phyloP scores from a whole-genome alignment of 495 filamentous ascomycete genomes.

The Saxispiralis lemnorum region DNA sequence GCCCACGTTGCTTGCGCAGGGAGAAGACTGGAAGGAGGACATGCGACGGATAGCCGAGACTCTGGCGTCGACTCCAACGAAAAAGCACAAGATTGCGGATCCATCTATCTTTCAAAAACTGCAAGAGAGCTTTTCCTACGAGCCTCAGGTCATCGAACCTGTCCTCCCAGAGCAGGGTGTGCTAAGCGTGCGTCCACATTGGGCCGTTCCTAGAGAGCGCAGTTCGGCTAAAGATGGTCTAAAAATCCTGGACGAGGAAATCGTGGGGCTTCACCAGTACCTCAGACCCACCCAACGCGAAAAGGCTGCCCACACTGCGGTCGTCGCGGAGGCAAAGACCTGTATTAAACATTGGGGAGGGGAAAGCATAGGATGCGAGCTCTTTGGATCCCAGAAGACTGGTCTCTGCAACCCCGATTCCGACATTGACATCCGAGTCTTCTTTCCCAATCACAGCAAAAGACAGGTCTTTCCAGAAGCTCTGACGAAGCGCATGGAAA shows the following conservation, averaged over 20 bases:
- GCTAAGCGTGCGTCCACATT: constrained; percentile 1
- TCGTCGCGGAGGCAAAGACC: not conserved
- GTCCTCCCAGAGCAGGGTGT: not conserved
- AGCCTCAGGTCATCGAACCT: too few species aligned
- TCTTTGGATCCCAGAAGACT: constrained; percentile 37
- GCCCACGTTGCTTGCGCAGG: too few species aligned
- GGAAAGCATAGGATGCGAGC: constrained; percentile 9
- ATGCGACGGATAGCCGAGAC: too few species aligned
- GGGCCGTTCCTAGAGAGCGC: not conserved
- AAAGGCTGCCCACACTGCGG: constrained; percentile 3
- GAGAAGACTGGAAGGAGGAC: too few species aligned
- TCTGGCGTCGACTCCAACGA: too few species aligned
- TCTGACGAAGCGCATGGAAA: too few species aligned
- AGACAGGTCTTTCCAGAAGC: too few species aligned
- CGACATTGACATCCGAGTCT: constrained; percentile 33
- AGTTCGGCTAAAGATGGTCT: not conserved
- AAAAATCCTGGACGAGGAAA: constrained; percentile 5
- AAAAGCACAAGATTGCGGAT: too few species aligned
- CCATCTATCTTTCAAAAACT: too few species aligned
- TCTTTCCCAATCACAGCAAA: not conserved
- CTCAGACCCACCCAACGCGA: constrained; percentile 2
- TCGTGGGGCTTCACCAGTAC: constrained; percentile 4
- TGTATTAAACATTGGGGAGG: not conserved
- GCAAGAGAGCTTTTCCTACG: too few species aligned
- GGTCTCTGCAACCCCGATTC: constrained; percentile 36